Evolutionary conservation across 306 rosid species (phyloP).

Genomic region (Cucumis cinereus): DNA sequence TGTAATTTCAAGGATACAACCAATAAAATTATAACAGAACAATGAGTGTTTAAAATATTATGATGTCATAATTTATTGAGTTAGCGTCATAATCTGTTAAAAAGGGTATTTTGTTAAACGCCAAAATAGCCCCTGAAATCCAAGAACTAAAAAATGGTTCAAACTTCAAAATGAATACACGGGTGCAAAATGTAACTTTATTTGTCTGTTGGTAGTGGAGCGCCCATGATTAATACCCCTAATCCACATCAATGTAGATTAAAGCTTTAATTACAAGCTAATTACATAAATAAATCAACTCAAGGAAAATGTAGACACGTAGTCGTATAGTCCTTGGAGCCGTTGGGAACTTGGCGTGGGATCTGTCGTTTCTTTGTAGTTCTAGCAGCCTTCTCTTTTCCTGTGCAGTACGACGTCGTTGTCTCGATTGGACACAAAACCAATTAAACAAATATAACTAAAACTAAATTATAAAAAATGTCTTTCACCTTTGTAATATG

Average conservation of each 20-base stretch:
- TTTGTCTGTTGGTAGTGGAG: conserved; percentile 2
- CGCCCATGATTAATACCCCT: neutral
- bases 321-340: neutral
- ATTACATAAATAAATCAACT: neutral
- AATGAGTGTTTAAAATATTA: neutral
- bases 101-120: neutral
- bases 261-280: neutral
- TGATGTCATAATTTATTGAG: neutral
- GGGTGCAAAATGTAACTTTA: neutral
- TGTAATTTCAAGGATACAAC: neutral
- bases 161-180: neutral
- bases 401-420: conserved; percentile 7
- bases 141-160: neutral
- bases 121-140: neutral
- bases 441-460: too few species aligned
- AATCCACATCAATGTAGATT: neutral
- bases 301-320: neutral
- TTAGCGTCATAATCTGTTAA: neutral
- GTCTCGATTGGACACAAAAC: neutral
- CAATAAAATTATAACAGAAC: too few species aligned
- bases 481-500: too few species aligned
- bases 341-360: neutral
- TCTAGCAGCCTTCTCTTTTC: neutral
- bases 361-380: neutral
- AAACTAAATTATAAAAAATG: too few species aligned